Conservation (phyloP, 169 alveolate species). For the Cryptosporidium parvum region DNA sequence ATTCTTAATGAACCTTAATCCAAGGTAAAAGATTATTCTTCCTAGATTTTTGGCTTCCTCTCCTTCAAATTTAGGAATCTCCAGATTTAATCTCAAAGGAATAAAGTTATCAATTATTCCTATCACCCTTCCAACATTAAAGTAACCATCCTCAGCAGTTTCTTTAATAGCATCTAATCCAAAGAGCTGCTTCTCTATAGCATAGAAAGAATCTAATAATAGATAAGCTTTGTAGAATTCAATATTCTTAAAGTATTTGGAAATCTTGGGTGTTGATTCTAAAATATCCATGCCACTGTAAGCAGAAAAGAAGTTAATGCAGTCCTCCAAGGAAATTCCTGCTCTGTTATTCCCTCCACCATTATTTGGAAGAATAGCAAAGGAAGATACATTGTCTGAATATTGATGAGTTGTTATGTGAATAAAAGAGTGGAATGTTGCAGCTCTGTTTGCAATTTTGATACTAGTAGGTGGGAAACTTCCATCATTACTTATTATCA, state of each 20-base stretch:
- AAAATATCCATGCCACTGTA: not conserved
- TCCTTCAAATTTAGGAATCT: not conserved
- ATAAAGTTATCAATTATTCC: not conserved
- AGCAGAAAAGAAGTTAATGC: not conserved
- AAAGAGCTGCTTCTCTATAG: not conserved
- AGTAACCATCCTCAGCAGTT: not conserved
- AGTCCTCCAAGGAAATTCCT: not conserved
- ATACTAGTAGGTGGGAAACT: not conserved
- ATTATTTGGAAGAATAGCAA: not conserved
- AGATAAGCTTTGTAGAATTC: conserved; percentile 30
- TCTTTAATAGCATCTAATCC: not conserved
- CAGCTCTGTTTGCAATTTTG: conserved; percentile 45
- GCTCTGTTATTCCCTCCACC: not conserved
- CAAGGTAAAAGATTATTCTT: not conserved
- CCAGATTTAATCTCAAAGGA: not conserved
- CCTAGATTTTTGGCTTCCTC: not conserved
- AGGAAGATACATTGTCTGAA: not conserved
- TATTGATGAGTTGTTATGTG: conserved; percentile 2
- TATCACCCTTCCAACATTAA: not conserved
- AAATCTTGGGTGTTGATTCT: not conserved
- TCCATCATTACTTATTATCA: not conserved
- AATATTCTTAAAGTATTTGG: not conserved
- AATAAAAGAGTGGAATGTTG: conserved; percentile 10
- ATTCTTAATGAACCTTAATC: not conserved
- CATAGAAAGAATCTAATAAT: conserved; percentile 25